Evolutionary conservation across 2,329 filamentous ascomycete genomes (phyloP).

Genomic region (Aphanocladium album): DNA sequence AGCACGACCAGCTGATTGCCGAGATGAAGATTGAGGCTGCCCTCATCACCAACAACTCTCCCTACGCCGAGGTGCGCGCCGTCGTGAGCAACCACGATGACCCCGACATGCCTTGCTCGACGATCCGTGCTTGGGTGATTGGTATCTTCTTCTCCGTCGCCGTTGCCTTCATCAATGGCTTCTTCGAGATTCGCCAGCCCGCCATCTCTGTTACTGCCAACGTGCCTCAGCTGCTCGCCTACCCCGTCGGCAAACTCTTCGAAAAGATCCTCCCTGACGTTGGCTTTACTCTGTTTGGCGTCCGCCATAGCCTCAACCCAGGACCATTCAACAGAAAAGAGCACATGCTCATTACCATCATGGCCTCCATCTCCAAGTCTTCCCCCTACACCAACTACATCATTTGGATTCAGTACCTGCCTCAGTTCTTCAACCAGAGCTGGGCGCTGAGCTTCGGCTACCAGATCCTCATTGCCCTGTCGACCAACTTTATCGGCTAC

Average conservation of each 20-base stretch:
- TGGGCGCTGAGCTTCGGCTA: conserved; percentile 38
- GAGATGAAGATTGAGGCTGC: conserved; percentile 30
- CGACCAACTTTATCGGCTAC: conserved; percentile 46
- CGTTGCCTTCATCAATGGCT: conserved; percentile 29
- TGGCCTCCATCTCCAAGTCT: conserved; percentile 48
- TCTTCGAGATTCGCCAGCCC: conserved; percentile 33
- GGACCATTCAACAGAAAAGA: conserved; percentile 54
- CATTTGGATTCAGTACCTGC: conserved; percentile 38
- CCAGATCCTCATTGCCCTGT: conserved; percentile 33
- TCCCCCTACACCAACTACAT: conserved; percentile 44
- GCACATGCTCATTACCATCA: conserved; percentile 54
- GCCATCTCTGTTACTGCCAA: conserved; percentile 30
- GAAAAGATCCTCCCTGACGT: conserved; percentile 41
- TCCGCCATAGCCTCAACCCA: conserved; percentile 43
- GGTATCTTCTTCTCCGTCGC: conserved; percentile 27
- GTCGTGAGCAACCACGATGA: conserved; percentile 36
- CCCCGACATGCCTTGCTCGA: conserved; percentile 28
- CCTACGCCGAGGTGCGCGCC: conserved; percentile 32
- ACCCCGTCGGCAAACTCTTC: conserved; percentile 26
- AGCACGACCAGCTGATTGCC: conserved; percentile 28
- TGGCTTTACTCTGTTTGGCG: conserved; percentile 37
- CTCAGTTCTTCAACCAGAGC: conserved; percentile 39
- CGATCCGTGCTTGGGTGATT: conserved; percentile 30
- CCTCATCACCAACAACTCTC: conserved; percentile 25
- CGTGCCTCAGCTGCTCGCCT: conserved; percentile 33